Evolutionary conservation across 306 rosid species (phyloP).

Genomic region (Neltuma alba): DNA sequence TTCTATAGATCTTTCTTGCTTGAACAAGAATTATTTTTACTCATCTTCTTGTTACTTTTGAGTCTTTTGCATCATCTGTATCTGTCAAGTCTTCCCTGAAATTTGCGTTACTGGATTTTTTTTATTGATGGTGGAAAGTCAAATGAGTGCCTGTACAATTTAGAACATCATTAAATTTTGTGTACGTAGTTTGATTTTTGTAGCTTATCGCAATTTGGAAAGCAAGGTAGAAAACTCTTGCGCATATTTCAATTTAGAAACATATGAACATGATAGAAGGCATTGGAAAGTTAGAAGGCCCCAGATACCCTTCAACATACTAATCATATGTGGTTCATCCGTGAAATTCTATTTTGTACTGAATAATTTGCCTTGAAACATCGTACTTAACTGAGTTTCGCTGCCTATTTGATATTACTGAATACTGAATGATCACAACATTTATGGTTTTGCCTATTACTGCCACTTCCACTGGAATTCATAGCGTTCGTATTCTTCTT

Average conservation of each 20-base stretch:
- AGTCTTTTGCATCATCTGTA: too few relatives aligned
- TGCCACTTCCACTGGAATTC: constrained; percentile 27
- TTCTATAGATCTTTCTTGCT: too few relatives aligned
- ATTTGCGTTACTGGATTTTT: too few relatives aligned
- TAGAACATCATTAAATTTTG: neutral
- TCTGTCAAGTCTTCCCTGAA: too few relatives aligned
- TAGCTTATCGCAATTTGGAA: neutral
- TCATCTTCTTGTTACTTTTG: too few relatives aligned
- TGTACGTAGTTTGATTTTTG: neutral
- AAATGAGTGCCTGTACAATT: neutral
- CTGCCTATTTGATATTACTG: constrained; percentile 12
- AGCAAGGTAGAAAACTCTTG: neutral
- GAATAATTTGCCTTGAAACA: constrained; percentile 17
- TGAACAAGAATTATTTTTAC: too few relatives aligned
- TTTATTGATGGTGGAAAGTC: neutral
- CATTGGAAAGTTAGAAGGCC: constrained; percentile 18
- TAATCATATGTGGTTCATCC: constrained; percentile 22
- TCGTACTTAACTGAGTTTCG: constrained; percentile 20
- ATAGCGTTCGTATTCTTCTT: constrained; percentile 29
- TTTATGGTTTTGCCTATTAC: constrained; percentile 26
- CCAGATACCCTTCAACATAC: constrained; percentile 10
- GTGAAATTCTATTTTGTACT: constrained; percentile 10
- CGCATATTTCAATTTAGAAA: constrained; percentile 6
- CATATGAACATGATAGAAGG: constrained; percentile 11
- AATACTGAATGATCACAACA: constrained; percentile 17